phyloP scores from a whole-genome alignment of 2,329 filamentous ascomycete species.

The Exserohilum turcica region DNA sequence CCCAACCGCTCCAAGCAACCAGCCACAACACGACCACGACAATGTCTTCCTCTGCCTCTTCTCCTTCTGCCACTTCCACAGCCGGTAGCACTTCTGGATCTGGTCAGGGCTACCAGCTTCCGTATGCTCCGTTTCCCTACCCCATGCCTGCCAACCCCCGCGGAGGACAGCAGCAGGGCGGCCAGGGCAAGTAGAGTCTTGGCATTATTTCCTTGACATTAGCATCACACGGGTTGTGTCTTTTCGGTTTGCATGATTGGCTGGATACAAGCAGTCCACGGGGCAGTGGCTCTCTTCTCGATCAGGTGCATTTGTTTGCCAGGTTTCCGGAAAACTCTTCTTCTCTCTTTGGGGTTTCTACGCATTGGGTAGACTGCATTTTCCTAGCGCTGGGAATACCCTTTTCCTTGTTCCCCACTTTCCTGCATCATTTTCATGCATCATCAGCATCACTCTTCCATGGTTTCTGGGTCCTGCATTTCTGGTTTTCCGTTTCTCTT shows the following conservation, averaged over 20 bases:
- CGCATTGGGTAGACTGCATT: slow-evolving; percentile 13
- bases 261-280: neutral
- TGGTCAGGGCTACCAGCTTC: slow-evolving; percentile 39
- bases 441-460: neutral
- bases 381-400: slow-evolving; percentile 14
- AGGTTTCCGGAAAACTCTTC: neutral
- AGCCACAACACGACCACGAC: slow-evolving; percentile 8
- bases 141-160: slow-evolving; percentile 40
- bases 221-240: slow-evolving; percentile 1
- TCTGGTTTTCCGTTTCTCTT: neutral
- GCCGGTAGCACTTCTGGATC: slow-evolving; percentile 36
- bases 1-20: slow-evolving; percentile 18
- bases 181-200: slow-evolving; percentile 26
- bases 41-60: slow-evolving; percentile 45
- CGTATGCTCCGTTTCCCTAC: slow-evolving; percentile 47
- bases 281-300: neutral
- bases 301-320: neutral
- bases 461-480: slow-evolving; percentile 3
- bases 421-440: neutral
- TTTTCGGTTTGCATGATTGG: neutral
- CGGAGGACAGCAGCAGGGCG: slow-evolving; percentile 27
- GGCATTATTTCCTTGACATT: neutral
- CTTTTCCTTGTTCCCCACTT: slow-evolving; percentile 3
- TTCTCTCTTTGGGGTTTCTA: slow-evolving; percentile 1
- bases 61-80: slow-evolving; percentile 40